These are phyloP conservation scores for Raphanus hybrid DNA, from an alignment of 441 rosid genomes.

Conservation along the genomic window DNA sequence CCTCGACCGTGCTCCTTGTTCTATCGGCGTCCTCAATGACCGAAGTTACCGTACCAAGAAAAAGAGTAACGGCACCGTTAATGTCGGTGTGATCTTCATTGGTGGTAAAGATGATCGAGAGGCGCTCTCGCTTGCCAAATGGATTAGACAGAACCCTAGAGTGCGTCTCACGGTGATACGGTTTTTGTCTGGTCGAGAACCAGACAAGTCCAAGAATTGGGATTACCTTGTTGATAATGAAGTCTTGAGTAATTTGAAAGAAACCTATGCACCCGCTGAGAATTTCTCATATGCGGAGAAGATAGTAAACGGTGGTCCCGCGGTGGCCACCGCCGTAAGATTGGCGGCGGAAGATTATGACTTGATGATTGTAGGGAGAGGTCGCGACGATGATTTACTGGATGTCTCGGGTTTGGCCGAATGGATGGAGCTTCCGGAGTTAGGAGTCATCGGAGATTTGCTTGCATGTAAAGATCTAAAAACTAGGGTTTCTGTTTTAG, in stretches of 20 bases:
- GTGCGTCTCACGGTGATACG: conserved; percentile 35
- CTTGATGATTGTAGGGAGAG: conserved; percentile 51
- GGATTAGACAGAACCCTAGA: conserved; percentile 41
- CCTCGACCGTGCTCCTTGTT: conserved; percentile 60
- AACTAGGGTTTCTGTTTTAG: conserved; percentile 44
- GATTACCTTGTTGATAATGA: conserved; percentile 39
- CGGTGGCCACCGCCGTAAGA: conserved; percentile 38
- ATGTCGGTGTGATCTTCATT: conserved; percentile 46
- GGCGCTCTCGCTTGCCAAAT: conserved; percentile 40
- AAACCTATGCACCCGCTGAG: not conserved
- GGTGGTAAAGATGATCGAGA: conserved; percentile 54
- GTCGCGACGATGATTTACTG: conserved; percentile 23
- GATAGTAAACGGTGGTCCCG: conserved; percentile 42
- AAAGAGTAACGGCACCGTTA: conserved; percentile 19
- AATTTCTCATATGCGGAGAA: conserved; percentile 35
- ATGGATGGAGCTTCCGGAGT: conserved; percentile 59
- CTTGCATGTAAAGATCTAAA: conserved; percentile 49
- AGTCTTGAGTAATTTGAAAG: conserved; percentile 40
- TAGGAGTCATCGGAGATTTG: conserved; percentile 51
- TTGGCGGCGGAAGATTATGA: conserved; percentile 36
- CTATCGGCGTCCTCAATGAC: conserved; percentile 55
- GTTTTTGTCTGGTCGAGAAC: conserved; percentile 21
- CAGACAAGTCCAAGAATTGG: conserved; percentile 31
- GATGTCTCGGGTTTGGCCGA: conserved; percentile 35
- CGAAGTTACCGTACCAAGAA: conserved; percentile 43